Conservation (phyloP, 257 asterid genomes). For the Penstemon davidsonii region DNA sequence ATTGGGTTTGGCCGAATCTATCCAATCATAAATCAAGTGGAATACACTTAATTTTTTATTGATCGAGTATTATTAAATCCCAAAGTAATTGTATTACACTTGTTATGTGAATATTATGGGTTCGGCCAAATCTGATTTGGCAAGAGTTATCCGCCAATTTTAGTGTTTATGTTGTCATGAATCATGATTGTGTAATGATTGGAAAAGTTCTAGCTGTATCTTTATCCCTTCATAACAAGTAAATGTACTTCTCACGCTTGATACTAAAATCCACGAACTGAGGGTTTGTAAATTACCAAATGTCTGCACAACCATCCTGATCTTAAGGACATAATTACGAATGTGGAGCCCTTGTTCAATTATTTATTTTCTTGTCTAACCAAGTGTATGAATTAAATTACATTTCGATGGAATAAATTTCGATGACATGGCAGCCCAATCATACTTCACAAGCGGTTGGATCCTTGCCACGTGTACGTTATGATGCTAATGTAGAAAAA, state of each 20-base stretch:
- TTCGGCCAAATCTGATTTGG: background rate
- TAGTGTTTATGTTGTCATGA: too few species aligned
- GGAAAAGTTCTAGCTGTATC: conserved; percentile 29
- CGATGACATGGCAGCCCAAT: conserved; percentile 38
- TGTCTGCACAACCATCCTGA: conserved; percentile 34
- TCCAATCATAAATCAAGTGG: too few species aligned
- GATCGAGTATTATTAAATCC: background rate
- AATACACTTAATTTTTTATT: background rate
- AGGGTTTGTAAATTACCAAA: conserved; percentile 19
- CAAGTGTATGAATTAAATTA: conserved; percentile 38
- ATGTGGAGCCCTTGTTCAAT: conserved; percentile 32
- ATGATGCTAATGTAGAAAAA: background rate
- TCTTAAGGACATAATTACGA: conserved; percentile 34
- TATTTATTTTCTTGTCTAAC: conserved; percentile 24
- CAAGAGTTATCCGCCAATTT: background rate
- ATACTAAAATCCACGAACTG: conserved; percentile 28
- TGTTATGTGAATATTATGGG: too few species aligned
- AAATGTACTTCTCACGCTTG: conserved; percentile 36
- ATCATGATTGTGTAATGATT: conserved; percentile 39
- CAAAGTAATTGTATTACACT: background rate
- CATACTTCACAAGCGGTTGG: conserved; percentile 15
- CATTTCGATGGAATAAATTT: background rate
- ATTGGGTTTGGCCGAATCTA: background rate
- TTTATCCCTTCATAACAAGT: conserved; percentile 4
- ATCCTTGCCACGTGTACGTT: conserved; percentile 23